Evolutionary conservation across 345 rosid genomes (phyloP).

Genomic region (Chamaenerion angustifolium): DNA sequence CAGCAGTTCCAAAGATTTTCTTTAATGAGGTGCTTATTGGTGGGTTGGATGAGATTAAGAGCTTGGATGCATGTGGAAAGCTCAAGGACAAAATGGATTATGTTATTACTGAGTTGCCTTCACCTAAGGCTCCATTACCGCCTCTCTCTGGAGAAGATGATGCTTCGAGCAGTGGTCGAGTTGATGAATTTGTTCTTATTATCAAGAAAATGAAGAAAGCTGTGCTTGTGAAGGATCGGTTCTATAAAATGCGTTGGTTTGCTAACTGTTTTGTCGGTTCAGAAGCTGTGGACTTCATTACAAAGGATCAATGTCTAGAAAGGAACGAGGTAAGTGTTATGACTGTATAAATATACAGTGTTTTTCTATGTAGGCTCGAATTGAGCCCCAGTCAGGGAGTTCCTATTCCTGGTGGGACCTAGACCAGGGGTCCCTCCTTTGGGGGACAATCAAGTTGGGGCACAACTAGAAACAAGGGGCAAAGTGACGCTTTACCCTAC

Average conservation of each 20-base stretch:
- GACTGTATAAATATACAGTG: neutral
- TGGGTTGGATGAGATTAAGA: conserved; percentile 42
- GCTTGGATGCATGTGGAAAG: conserved; percentile 46
- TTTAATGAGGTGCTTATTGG: conserved; percentile 65
- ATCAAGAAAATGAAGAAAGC: conserved; percentile 65
- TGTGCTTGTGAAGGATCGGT: conserved; percentile 53
- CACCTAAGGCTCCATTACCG: conserved; percentile 55
- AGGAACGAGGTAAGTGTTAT: conserved; percentile 47
- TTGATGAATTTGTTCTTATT: conserved; percentile 69
- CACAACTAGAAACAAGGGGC: too few species aligned
- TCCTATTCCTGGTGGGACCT: too few species aligned
- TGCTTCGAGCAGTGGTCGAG: conserved; percentile 33
- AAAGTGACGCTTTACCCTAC: too few species aligned
- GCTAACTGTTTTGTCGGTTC: conserved; percentile 60
- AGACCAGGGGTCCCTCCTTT: too few species aligned
- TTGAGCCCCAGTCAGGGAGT: too few species aligned
- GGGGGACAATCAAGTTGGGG: too few species aligned
- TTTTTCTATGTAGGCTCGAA: neutral
- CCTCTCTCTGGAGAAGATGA: conserved; percentile 94
- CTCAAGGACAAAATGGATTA: conserved; percentile 56
- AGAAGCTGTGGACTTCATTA: conserved; percentile 65
- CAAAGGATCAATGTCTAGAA: conserved; percentile 53
- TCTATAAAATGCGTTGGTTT: conserved; percentile 62
- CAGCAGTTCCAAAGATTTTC: conserved; percentile 55
- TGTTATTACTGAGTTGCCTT: conserved; percentile 41